Evolutionary conservation across 2,329 filamentous ascomycete genomes (phyloP), one percentile per base, ranked within the genome.

Genomic region (Aspergillus pseudoglaucus): DNA sequence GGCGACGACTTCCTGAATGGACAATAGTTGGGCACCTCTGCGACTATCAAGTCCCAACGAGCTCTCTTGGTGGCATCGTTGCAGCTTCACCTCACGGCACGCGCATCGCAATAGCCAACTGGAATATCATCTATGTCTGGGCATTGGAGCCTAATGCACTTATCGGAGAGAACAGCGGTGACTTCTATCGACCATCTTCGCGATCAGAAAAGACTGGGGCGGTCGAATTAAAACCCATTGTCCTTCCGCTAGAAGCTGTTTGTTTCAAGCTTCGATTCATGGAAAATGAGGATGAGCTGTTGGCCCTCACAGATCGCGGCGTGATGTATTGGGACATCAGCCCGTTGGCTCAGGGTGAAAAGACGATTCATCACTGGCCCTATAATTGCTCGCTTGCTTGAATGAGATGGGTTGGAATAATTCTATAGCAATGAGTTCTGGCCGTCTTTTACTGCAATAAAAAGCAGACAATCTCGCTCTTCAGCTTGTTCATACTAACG

Each of bases 121-220:
- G 70, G 70, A 68, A 72, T 44, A 59, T 59, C 1, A 47, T 74
- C 17, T 67, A 67, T 14, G 48, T 74, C 22, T 74, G 71, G 67
- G 57, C 66, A 2, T 30, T 74, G 43, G 57, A 69, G 18, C 70
- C 71, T 1, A 35, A 49, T n/a, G 63, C 57, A 35, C 47, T 74
- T 12, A 61, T 70, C 18, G 59, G 64, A n/a, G 56, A 58, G 32
- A 59, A 64, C 41, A 30, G 41, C 3, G 54, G 55, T 25, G 53
- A 53, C 6, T 67, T 64, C 38, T 72, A 72, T 47, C 67, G 63
- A 6, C 46, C 53, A 1, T 55, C 55, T 9, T 67, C 57, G 55
- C 48, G 51, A 35, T 55, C 58, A 5, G 35, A 49, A 14, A 48
- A 45, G 3, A 48, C 49, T 6, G 58, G 51, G 4, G 30, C 59